Evolutionary conservation across 1,284 basidiomycete genomes (phyloP), one percentile per base, ranked within the genome.

Genomic region (Trichosporon coremiiforme): DNA sequence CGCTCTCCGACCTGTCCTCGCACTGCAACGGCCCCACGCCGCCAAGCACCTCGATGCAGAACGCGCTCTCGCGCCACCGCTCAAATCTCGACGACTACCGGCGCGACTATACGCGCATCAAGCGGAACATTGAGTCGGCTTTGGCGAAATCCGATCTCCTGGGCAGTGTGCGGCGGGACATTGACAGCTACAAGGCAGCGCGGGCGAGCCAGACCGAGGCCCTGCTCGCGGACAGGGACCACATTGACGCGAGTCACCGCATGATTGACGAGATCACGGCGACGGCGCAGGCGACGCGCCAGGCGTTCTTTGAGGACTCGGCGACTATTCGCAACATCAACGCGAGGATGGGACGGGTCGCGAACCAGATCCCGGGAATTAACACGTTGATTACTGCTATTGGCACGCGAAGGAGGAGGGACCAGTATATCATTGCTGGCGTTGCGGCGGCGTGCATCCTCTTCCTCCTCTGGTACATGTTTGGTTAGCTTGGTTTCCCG

Each of bases 201-300:
- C 84, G 84, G 76, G 91, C 92, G 3, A 90, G 90, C 3, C 90
- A 93, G 65, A 90, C 92, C 4, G 95, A 98, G 77, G 89, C 92
- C 1, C 85, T 98, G 47, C 86, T 99, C 17, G 90, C 90, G 22
- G 96, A 99, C 83, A 88, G 97, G 41, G 88, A 90, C 4, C 87
- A 89, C 69, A 95, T 99, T 75, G 96, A 98, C 83, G 92, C 89
- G 75, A 94, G 91, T 29, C 95, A 98, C 84, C 86, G 88, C 73
- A 98, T 98, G 95, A 92, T 94, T 38, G 96, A 99, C 80, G 91
- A 93, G 63, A 89, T 62, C 31, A 3, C 77, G 97, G 95, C 66
- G 96, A 99, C 89, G 57, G 97, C 97, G 35, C 97, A 98, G 77
- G 96, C 95, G 75, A 98, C 96, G 0, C 90, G 96, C n/a, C 87